Evolutionary conservation across 345 rosid genomes (phyloP).

Genomic region (Microcos paniculata): DNA sequence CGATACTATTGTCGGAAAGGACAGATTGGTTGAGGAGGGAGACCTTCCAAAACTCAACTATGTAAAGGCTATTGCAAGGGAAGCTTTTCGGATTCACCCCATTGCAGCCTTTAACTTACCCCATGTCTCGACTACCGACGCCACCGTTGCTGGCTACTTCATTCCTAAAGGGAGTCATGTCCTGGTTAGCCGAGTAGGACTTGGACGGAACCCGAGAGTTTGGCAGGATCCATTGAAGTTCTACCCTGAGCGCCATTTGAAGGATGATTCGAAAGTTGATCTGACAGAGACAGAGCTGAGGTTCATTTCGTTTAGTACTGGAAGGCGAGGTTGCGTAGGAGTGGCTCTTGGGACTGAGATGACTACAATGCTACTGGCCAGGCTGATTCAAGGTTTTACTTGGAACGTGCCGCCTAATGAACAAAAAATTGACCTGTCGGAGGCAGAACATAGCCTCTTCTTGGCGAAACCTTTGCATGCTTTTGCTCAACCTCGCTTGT

Average conservation of each 20-base stretch:
- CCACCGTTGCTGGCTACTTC: constrained; percentile 2
- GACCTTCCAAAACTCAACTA: constrained; percentile 46
- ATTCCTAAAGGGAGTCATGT: constrained; percentile 46
- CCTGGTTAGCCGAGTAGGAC: constrained; percentile 42
- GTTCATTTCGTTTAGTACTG: constrained; percentile 52
- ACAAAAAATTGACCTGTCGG: constrained; percentile 28
- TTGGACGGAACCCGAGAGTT: constrained; percentile 23
- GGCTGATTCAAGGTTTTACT: constrained; percentile 40
- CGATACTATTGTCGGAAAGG: constrained; percentile 41
- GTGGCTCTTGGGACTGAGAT: no score
- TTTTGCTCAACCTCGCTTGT: constrained; percentile 33
- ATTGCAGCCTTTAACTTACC: constrained; percentile 43
- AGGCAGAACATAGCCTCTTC: constrained; percentile 29
- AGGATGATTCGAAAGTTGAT: no score
- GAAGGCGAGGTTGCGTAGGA: constrained; percentile 36
- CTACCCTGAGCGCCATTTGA: no score
- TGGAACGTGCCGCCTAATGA: constrained; percentile 30
- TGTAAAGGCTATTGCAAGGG: constrained; percentile 38
- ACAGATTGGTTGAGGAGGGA: constrained; percentile 45
- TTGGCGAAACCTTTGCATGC: constrained; percentile 34
- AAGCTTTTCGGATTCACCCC: constrained; percentile 42
- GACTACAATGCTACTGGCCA: no score
- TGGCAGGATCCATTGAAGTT: no score
- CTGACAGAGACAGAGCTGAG: constrained; percentile 37
- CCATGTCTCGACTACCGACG: constrained; percentile 36